A percentile compares a stretch with the other conserved stretches of the same genome.
phyloP scores from a whole-genome alignment of 2,329 filamentous ascomycete species.

The Exophiala calicioides region DNA sequence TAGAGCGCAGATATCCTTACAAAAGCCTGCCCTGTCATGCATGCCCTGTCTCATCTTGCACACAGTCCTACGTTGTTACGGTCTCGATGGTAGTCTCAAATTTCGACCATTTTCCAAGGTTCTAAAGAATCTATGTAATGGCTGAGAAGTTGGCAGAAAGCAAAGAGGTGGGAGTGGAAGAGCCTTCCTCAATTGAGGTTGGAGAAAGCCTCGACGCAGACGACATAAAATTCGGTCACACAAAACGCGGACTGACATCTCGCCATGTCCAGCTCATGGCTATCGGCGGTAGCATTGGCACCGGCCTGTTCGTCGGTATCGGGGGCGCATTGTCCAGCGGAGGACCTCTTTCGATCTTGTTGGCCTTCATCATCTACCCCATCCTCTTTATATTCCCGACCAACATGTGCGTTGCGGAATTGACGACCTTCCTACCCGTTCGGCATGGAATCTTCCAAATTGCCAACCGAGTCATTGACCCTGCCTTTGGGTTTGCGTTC shows the following conservation, averaged over 20 bases:
- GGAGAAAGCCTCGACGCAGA: background rate
- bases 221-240: background rate
- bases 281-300: slow-evolving; percentile 42
- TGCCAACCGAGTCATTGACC: slow-evolving; percentile 42
- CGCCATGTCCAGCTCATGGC: slow-evolving; percentile 44
- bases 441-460: slow-evolving; percentile 41
- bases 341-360: slow-evolving; percentile 38
- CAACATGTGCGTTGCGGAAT: slow-evolving; percentile 44
- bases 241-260: slow-evolving; percentile 37
- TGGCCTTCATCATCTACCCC: slow-evolving; percentile 38
- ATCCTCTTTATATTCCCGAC: slow-evolving; percentile 37
- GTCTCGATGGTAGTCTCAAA: too few species aligned
- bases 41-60: too few species aligned
- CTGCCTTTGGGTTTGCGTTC: slow-evolving; percentile 46
- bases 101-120: too few species aligned
- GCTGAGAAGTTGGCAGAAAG: background rate
- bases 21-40: too few species aligned
- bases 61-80: too few species aligned
- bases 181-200: background rate
- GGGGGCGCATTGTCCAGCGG: slow-evolving; percentile 36
- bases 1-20: background rate
- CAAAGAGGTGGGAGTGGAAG: background rate
- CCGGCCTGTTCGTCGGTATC: slow-evolving; percentile 39
- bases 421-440: slow-evolving; percentile 42
- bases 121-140: too few species aligned